A percentile compares a stretch with the other conserved stretches of the same genome.
Conservation (phyloP, 805 yeast species). For the Metschnikowia corniflorae region DNA sequence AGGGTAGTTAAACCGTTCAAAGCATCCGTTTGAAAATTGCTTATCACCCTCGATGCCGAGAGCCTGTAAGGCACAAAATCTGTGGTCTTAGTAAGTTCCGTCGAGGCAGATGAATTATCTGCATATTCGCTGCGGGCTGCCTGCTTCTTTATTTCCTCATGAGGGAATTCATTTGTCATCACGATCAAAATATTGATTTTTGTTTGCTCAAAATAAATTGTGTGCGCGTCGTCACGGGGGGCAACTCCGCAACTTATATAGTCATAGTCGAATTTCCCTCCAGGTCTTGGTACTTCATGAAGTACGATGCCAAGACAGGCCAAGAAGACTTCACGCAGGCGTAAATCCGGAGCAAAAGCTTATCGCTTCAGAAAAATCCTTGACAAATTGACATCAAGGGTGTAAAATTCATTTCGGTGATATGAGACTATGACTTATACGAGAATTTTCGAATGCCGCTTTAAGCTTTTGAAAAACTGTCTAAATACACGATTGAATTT, state of each 20-base stretch:
- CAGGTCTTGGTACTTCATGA: constrained; percentile 9
- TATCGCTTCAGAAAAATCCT: too few species aligned
- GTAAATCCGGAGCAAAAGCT: constrained; percentile 2
- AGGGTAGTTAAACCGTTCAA: constrained; percentile 45
- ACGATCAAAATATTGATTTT: not conserved
- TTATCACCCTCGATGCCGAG: constrained; percentile 34
- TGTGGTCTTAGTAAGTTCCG: constrained; percentile 9
- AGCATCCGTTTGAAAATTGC: constrained; percentile 38
- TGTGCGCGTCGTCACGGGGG: too few species aligned
- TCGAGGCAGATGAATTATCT: constrained; percentile 11
- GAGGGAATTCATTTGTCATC: constrained; percentile 2
- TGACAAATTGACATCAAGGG: too few species aligned
- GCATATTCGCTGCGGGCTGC: constrained; percentile 3
- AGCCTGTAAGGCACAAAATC: constrained; percentile 27
- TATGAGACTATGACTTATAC: too few species aligned
- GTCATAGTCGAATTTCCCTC: constrained; percentile 1
- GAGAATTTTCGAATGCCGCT: too few species aligned
- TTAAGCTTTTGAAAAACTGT: too few species aligned
- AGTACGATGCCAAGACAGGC: constrained; percentile 13
- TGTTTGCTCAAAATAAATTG: too few species aligned
- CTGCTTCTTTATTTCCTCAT: not conserved
- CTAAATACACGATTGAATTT: too few species aligned
- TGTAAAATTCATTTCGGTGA: too few species aligned
- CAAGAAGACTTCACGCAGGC: constrained; percentile 8
- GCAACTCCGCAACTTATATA: constrained; percentile 4